phyloP scores from a whole-genome alignment of 768 basidiomycete genomes.

The Auricularia cornea region DNA sequence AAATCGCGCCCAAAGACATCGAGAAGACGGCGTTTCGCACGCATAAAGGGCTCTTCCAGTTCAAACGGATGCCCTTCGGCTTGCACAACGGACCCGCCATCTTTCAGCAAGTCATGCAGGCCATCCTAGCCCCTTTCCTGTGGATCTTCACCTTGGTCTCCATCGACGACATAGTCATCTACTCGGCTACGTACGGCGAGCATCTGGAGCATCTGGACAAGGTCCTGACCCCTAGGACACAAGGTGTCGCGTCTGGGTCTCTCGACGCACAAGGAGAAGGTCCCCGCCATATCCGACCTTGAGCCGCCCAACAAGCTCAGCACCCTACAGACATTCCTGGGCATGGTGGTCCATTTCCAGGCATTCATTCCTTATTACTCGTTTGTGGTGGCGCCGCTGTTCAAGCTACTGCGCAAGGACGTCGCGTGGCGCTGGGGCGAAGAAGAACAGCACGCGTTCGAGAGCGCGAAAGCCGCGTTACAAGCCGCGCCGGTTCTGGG shows the following conservation, averaged over 20 bases:
- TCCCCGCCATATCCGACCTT: slow-evolving; percentile 25
- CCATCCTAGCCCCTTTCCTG: neutral
- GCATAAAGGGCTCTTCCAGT: slow-evolving; percentile 34
- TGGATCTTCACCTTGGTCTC: slow-evolving; percentile 20
- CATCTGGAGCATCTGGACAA: slow-evolving; percentile 11
- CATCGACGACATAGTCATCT: slow-evolving; percentile 25
- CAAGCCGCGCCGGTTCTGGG: slow-evolving; percentile 24
- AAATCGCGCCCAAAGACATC: slow-evolving; percentile 18
- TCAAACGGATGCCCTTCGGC: slow-evolving; percentile 34
- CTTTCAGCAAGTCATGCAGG: slow-evolving; percentile 2
- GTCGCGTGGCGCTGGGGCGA: neutral
- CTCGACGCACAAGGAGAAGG: slow-evolving; percentile 30
- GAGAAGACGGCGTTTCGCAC: slow-evolving; percentile 31
- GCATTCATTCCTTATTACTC: slow-evolving; percentile 18
- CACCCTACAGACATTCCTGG: slow-evolving; percentile 27
- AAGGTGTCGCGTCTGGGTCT: slow-evolving; percentile 28
- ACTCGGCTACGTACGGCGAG: too few species aligned
- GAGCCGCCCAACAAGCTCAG: slow-evolving; percentile 14
- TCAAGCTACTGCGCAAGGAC: slow-evolving; percentile 10
- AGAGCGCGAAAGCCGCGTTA: slow-evolving; percentile 21
- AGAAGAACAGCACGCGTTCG: slow-evolving; percentile 21
- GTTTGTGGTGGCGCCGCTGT: slow-evolving; percentile 25
- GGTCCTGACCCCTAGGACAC: slow-evolving; percentile 16
- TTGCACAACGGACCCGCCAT: slow-evolving; percentile 14
- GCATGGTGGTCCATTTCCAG: slow-evolving; percentile 31